A percentile compares a stretch with the other conserved stretches of the same genome.
Conservation (phyloP, 805 yeast species). For the Candida khao-thaluensis region DNA sequence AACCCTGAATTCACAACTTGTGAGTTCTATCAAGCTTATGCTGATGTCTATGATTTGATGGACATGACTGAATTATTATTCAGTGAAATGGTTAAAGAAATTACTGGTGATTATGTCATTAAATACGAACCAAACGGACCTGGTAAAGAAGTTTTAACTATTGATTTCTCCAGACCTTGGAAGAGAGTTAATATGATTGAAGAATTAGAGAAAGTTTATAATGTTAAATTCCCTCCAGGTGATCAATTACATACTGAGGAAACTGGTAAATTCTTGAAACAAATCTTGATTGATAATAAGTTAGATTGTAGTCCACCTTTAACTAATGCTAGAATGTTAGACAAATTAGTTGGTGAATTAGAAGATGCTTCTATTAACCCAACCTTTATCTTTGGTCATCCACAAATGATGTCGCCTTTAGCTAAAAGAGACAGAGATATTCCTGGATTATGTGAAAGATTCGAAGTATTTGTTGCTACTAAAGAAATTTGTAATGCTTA, state of each 20-base stretch:
- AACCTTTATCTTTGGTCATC: conserved; percentile 97
- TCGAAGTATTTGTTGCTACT: conserved; percentile 97
- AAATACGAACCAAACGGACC: conserved; percentile 94
- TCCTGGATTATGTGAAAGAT: conserved; percentile 96
- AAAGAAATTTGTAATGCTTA: conserved; percentile 98
- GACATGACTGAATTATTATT: conserved; percentile 88
- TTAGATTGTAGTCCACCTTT: conserved; percentile 90
- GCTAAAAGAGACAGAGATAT: conserved; percentile 92
- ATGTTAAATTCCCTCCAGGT: conserved; percentile 93
- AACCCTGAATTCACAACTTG: conserved; percentile 99
- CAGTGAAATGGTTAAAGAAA: conserved; percentile 95
- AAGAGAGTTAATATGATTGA: conserved; percentile 97
- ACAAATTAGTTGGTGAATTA: conserved; percentile 93
- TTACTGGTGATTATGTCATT: conserved; percentile 85
- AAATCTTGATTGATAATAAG: conserved; percentile 71
- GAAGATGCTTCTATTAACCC: conserved; percentile 96
- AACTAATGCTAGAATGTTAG: conserved; percentile 98
- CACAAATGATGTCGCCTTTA: conserved; percentile 99
- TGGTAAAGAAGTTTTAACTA: conserved; percentile 70
- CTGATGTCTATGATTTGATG: conserved; percentile 96
- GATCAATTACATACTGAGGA: conserved; percentile 91
- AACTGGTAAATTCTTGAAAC: conserved; percentile 86
- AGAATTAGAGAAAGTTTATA: conserved; percentile 82
- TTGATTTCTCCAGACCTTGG: conserved; percentile 97
- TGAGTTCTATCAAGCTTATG: conserved; percentile 97